phyloP scores from a whole-genome alignment of 2,329 filamentous ascomycete species.

The Aspergillus niger region DNA sequence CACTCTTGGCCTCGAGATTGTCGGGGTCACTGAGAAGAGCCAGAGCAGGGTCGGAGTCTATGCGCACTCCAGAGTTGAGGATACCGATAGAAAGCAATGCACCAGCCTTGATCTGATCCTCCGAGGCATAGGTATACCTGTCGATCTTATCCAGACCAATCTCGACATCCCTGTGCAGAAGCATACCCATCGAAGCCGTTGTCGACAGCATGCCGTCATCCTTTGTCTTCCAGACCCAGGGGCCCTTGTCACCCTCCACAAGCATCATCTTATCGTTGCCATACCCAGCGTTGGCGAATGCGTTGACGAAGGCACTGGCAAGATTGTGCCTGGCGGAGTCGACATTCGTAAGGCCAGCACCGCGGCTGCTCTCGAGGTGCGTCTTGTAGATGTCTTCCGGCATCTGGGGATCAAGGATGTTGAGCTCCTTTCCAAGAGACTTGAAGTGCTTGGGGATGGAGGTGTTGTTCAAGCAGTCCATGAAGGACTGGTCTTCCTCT shows the following conservation, averaged over 20 bases:
- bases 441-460: conserved; percentile 92
- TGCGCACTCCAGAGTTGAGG: conserved; percentile 86
- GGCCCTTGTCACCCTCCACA: conserved; percentile 80
- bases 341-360: conserved; percentile 88
- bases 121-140: conserved; percentile 82
- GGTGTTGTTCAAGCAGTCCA: conserved; percentile 83
- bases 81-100: conserved; percentile 92
- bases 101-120: conserved; percentile 85
- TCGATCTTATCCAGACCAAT: conserved; percentile 91
- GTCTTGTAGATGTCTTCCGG: conserved; percentile 99
- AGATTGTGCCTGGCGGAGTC: conserved; percentile 96
- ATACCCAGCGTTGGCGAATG: conserved; percentile 94
- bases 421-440: conserved; percentile 88
- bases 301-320: conserved; percentile 93
- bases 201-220: conserved; percentile 97
- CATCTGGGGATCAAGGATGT: conserved; percentile 93
- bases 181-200: conserved; percentile 86
- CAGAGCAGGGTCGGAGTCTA: conserved; percentile 87
- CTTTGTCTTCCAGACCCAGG: conserved; percentile 99
- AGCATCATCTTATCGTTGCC: conserved; percentile 98
- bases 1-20: conserved; percentile 76
- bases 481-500: conserved; percentile 72
- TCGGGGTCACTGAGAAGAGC: conserved; percentile 80
- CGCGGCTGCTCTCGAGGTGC: conserved; percentile 91
- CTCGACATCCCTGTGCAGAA: conserved; percentile 93